Base-by-base conservation (phyloP, 2,329 filamentous ascomycete genomes). In the Trichoderma atrobrunneum region DNA sequence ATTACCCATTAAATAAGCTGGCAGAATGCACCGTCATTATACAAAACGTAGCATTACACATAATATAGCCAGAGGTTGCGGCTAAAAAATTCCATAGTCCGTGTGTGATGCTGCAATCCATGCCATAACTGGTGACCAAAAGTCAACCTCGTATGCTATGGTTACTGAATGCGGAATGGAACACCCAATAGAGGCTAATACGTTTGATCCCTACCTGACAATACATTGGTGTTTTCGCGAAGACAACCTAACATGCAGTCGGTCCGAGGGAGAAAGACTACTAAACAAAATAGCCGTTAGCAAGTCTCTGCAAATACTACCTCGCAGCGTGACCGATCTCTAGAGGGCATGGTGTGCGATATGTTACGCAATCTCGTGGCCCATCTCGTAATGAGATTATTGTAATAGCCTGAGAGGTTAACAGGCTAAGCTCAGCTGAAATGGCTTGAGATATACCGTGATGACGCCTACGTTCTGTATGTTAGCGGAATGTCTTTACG, bases 1-100 rank as follows among this genome's bases (percentile, higher is more conserved):
- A 59, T 68, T 59, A 59, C 65, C 65, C 51, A 59, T 43, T 59
- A 21, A 68, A 68, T n/a, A 68, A 68, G 32, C 18, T 68, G 54
- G 65, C 21, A 59, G 54, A 59, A 59, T 68, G 51, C 54, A 28
- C 4, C 3, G 11, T 30, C 21, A 68, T 21, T 59, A 21, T 32
- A 21, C 10, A 28, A 14, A 43, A 7, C 26, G 32, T 57, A 39
- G 30, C 65, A 59, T 59, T 21, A 10, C 34, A 18, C 7, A n/a
- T 28, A 39, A 43, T 59, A 59, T 57, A 68, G 65, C 65, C 65
- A 57, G 39, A 28, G 39, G 14, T 30, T 10, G 34, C 65, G 65
- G 65, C 65, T 68, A 68, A 68, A 43, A 28, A 59, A 43, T 11
- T 54, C 28, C 21, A 34, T 34, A 34, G n/a, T n/a, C 32, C 8